Evolutionary conservation across 202 grass and related monocot species (phyloP), one percentile per base, ranked within the genome.

Genomic region (Schoenoplectus triqueter): DNA sequence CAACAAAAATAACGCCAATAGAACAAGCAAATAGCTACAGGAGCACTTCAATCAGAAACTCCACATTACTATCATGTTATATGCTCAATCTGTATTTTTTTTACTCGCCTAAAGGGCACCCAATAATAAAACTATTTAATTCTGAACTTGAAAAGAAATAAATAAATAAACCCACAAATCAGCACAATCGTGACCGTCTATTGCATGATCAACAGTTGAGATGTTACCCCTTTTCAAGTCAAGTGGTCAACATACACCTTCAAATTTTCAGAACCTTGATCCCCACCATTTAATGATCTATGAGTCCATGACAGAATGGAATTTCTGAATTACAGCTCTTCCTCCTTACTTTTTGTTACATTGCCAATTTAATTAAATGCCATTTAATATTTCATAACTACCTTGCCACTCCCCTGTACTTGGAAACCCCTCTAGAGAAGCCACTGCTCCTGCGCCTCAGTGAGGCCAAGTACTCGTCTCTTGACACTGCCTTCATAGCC

Each of bases 341-440:
- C 67, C 14, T 13, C 2, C 18, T 3, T 48, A 4, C 6, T 49
- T 46, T 22, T 52, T 74, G 4, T 13, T 19, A 48, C 44, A 15
- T 74, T 50, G 19, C 4, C 6, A 52, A 74, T 11, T 68, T 49
- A 73, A 55, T 55, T 75, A 40, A 55, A 22, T 55, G 19, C 2
- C 8, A 73, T 76, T 75, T 55, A 56, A 14, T 76, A 14, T 54
- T 31, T 11, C 71, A 61, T 73, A 87, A 65, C 3, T 84, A 98
- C 96, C 96, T 99, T 84, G 96, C 96, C 19, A 99, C 96, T 21
- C 96, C 96, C 66, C 96, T 87, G 88, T 96, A 99, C 87, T 96
- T 99, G 66, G 96, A 99, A 60, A 99, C 93, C 1, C 93, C 96
- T 73, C 96, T 94, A 14, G 96, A 95, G 88, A 99, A 99, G 47